phyloP scores from a whole-genome alignment of 129 eudicot species.

The Helianthus tuberosus region DNA sequence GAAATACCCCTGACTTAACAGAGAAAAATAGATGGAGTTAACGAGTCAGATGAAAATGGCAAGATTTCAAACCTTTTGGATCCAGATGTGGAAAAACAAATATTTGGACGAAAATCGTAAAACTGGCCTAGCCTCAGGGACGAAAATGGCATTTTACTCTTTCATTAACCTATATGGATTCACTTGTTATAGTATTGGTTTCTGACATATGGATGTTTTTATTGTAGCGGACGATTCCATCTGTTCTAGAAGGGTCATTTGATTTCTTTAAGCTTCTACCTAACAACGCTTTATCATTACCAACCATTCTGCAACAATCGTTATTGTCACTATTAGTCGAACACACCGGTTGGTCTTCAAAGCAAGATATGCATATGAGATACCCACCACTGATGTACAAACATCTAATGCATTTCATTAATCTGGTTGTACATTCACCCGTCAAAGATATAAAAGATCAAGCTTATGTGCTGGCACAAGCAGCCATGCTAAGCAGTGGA shows the following conservation, averaged over 20 bases:
- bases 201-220: conserved; percentile 19
- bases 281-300: conserved; percentile 56
- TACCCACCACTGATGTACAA: conserved; percentile 66
- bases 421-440: conserved; percentile 60
- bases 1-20: too few relatives aligned
- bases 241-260: conserved; percentile 66
- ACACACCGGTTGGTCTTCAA: conserved; percentile 56
- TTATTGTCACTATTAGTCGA: conserved; percentile 65
- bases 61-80: too few relatives aligned
- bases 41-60: too few relatives aligned
- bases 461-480: conserved; percentile 74
- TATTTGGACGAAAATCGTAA: too few relatives aligned
- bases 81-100: too few relatives aligned
- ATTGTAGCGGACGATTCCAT: conserved; percentile 71
- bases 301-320: conserved; percentile 75
- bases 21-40: too few relatives aligned
- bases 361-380: conserved; percentile 40
- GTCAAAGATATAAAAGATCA: conserved; percentile 61
- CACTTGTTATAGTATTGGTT: conserved; percentile 1
- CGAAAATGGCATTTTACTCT: too few relatives aligned
- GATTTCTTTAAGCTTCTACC: conserved; percentile 85
- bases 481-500: conserved; percentile 93
- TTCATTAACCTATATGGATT: neutral
- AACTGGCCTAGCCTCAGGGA: too few relatives aligned
- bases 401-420: conserved; percentile 60